A percentile compares a stretch with the other conserved stretches of the same genome.
These are phyloP conservation scores for Daldinia concentrica DNA, from an alignment of 495 filamentous ascomycete genomes.

Conservation along the genomic window DNA sequence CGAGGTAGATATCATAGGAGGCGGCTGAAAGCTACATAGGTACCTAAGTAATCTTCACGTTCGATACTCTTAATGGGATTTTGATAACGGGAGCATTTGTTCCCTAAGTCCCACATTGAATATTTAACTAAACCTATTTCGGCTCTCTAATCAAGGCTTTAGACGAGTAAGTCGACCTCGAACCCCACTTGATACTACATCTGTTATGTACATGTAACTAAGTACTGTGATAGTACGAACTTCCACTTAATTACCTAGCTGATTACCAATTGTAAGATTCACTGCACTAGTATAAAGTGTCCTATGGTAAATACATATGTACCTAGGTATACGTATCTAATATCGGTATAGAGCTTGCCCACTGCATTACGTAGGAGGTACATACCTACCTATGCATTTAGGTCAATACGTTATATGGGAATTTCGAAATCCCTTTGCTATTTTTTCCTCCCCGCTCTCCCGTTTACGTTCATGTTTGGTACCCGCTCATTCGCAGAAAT, in stretches of 20 bases:
- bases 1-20: no score
- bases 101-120: background rate
- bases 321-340: no score
- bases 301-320: no score
- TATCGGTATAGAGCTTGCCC: no score
- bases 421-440: constrained; percentile 10
- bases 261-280: no score
- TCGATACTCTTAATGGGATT: background rate
- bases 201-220: background rate
- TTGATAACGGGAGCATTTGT: constrained; percentile 1
- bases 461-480: background rate
- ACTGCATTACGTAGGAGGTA: no score
- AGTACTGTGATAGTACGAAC: no score
- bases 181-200: background rate
- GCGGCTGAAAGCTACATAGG: background rate
- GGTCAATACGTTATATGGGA: no score
- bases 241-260: no score
- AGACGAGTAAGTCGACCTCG: background rate
- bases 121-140: background rate
- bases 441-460: background rate
- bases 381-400: no score
- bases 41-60: background rate
- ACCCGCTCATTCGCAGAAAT: no score
- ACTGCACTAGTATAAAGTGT: no score
- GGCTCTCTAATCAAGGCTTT: background rate